These are phyloP conservation scores for Clathrospora elynae DNA, from an alignment of 2,329 filamentous ascomycete genomes.

Conservation along the genomic window DNA sequence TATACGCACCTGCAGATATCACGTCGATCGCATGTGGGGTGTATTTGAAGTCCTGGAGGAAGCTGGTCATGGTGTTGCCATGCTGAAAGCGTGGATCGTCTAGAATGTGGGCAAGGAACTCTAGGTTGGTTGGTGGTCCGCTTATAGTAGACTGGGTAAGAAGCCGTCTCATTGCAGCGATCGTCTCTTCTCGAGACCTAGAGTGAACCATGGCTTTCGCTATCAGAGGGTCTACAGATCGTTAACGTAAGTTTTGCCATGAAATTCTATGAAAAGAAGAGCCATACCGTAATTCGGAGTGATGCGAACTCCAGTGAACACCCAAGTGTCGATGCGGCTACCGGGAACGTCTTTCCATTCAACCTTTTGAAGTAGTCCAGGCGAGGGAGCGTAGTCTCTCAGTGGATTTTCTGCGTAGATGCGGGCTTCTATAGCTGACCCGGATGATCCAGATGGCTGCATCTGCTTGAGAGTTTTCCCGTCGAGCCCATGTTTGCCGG, in stretches of 20 bases:
- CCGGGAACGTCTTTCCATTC: slow-evolving; percentile 57
- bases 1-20: slow-evolving; percentile 61
- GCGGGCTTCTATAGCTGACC: slow-evolving; percentile 59
- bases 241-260: not conserved
- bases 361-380: slow-evolving; percentile 64
- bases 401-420: slow-evolving; percentile 65
- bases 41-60: slow-evolving; percentile 59
- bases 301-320: slow-evolving; percentile 62
- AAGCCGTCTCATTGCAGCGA: slow-evolving; percentile 52
- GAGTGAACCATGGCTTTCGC: slow-evolving; percentile 64
- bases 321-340: slow-evolving; percentile 67
- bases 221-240: slow-evolving; percentile 54
- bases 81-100: slow-evolving; percentile 51
- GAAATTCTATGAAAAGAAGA: not conserved
- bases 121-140: slow-evolving; percentile 63
- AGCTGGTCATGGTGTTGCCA: slow-evolving; percentile 63
- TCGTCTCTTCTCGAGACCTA: slow-evolving; percentile 49
- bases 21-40: slow-evolving; percentile 60
- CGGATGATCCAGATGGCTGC: slow-evolving; percentile 52
- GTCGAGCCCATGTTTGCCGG: slow-evolving; percentile 54
- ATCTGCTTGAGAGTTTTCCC: slow-evolving; percentile 49
- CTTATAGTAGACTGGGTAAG: slow-evolving; percentile 55
- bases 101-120: slow-evolving; percentile 61
- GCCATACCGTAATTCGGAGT: slow-evolving; percentile 59
- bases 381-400: slow-evolving; percentile 62